phyloP scores from a whole-genome alignment of 148 eudicot genomes.

The Drosera capensis region DNA sequence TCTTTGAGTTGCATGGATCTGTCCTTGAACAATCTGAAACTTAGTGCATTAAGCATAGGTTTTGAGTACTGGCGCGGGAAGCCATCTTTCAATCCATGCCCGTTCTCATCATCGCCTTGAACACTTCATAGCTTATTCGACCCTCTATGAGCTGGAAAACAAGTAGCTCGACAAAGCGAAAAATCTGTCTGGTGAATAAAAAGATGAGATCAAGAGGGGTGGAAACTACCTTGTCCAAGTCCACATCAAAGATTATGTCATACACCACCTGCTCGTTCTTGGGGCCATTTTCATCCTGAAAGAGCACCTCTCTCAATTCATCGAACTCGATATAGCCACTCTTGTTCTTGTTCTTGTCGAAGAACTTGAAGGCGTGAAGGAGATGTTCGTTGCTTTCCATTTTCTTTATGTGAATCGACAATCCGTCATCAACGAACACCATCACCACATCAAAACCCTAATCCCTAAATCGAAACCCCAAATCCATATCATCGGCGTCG shows the following conservation, averaged over 20 bases:
- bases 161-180: not conserved
- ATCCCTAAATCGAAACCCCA: too few species aligned
- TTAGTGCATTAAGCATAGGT: conserved; percentile 69
- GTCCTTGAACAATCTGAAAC: conserved; percentile 56
- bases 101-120: conserved; percentile 67
- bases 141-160: conserved; percentile 14
- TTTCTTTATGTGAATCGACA: conserved; percentile 55
- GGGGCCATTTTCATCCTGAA: conserved; percentile 32
- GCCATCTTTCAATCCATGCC: conserved; percentile 95
- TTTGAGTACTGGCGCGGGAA: conserved; percentile 80
- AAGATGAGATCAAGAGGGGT: not conserved
- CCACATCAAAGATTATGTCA: conserved; percentile 66
- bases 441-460: too few species aligned
- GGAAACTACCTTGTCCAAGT: conserved; percentile 72
- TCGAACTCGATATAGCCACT: conserved; percentile 79
- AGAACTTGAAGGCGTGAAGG: conserved; percentile 40
- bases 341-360: conserved; percentile 63
- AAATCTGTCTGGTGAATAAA: not conserved
- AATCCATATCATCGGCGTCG: too few species aligned
- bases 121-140: conserved; percentile 65
- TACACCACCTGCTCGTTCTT: conserved; percentile 46
- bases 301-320: conserved; percentile 47
- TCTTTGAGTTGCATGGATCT: conserved; percentile 9
- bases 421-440: too few species aligned
- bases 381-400: conserved; percentile 52